Conservation (phyloP, 768 basidiomycete species). For the Auricularia cornea region DNA sequence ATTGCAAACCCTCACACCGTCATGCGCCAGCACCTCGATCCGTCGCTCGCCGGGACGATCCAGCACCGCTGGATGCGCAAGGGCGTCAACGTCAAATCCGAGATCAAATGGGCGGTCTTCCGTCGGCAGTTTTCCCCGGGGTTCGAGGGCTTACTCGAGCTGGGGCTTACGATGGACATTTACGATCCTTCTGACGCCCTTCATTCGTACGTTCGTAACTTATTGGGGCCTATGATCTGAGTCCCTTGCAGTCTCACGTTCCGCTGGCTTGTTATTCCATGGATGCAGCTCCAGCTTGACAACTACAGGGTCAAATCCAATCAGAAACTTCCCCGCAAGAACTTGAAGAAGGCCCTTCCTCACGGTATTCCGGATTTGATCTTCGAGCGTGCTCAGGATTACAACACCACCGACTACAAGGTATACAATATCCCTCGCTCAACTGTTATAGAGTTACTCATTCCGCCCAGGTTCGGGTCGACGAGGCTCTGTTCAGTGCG, state of each 20-base stretch:
- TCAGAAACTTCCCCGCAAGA: constrained; percentile 11
- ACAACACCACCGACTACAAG: constrained; percentile 26
- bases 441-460: background rate
- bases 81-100: constrained; percentile 35
- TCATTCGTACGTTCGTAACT: background rate
- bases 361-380: constrained; percentile 32
- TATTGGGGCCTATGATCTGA: background rate
- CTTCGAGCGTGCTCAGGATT: constrained; percentile 19
- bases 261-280: constrained; percentile 34
- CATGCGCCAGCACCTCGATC: constrained; percentile 33
- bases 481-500: constrained; percentile 11
- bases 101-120: constrained; percentile 32
- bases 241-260: constrained; percentile 27
- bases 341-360: constrained; percentile 31
- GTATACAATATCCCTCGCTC: constrained; percentile 10
- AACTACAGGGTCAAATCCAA: constrained; percentile 19
- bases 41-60: constrained; percentile 24
- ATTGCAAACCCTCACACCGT: constrained; percentile 38
- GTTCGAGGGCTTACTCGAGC: constrained; percentile 28
- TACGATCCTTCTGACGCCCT: background rate
- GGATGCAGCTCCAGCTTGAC: constrained; percentile 32
- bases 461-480: constrained; percentile 14
- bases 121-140: constrained; percentile 23
- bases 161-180: constrained; percentile 19
- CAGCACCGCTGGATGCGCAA: constrained; percentile 33